Conservation (phyloP, 306 rosid species). For the Canavalia ensiformis region DNA sequence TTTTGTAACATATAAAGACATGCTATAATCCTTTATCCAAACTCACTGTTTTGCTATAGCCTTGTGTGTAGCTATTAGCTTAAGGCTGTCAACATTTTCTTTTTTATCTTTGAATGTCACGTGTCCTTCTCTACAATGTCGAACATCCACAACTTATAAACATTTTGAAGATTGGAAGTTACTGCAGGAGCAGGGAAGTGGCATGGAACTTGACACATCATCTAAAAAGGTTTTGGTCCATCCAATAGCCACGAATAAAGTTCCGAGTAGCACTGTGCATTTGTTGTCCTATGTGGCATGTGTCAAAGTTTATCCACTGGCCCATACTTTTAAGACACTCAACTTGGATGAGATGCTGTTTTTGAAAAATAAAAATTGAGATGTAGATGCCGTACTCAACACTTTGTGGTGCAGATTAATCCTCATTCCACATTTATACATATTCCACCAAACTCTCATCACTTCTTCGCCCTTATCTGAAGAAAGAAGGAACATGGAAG, state of each 20-base stretch:
- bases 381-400: conserved; percentile 48
- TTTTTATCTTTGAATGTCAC: neutral
- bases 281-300: conserved; percentile 46
- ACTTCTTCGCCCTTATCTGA: conserved; percentile 34
- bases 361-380: too few species aligned
- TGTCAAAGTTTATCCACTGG: conserved; percentile 62
- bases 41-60: too few species aligned
- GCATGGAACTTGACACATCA: conserved; percentile 54
- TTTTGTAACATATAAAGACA: too few species aligned
- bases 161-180: conserved; percentile 19
- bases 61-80: too few species aligned
- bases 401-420: conserved; percentile 63
- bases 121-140: neutral
- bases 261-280: conserved; percentile 42
- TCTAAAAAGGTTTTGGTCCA: conserved; percentile 46
- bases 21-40: too few species aligned
- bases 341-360: conserved; percentile 54
- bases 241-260: conserved; percentile 48
- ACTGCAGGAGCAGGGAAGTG: conserved; percentile 38
- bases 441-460: conserved; percentile 27
- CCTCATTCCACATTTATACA: conserved; percentile 47
- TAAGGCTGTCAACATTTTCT: neutral
- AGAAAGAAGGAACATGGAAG: conserved; percentile 65
- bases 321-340: conserved; percentile 57
- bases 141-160: conserved; percentile 4